These are phyloP conservation scores for Podospora australis DNA, from an alignment of 495 filamentous ascomycete genomes.

Conservation along the genomic window DNA sequence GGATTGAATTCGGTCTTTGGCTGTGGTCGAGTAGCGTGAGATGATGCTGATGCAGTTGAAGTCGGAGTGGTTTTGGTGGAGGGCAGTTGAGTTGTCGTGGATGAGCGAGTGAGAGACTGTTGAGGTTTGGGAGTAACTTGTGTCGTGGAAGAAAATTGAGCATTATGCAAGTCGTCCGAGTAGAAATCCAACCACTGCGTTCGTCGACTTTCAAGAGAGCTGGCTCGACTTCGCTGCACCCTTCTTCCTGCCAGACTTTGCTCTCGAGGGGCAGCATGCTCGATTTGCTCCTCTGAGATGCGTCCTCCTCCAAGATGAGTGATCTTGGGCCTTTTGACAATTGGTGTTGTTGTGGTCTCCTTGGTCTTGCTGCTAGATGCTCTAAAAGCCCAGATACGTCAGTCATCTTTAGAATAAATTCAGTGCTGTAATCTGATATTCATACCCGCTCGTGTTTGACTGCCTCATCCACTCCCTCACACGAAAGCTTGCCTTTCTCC, in stretches of 20 bases:
- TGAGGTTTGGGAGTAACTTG: neutral
- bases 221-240: slow-evolving; percentile 2
- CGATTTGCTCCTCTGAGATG: slow-evolving; percentile 9
- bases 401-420: neutral
- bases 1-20: neutral
- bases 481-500: slow-evolving; percentile 16
- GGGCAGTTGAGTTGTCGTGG: neutral
- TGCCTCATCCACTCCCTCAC: slow-evolving; percentile 26
- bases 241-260: neutral
- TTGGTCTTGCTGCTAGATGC: neutral
- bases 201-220: slow-evolving; percentile 20
- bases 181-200: slow-evolving; percentile 33
- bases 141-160: too few relatives aligned
- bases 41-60: neutral
- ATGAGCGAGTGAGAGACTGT: neutral
- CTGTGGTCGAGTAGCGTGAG: slow-evolving; percentile 2
- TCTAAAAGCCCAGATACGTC: neutral
- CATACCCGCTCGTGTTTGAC: slow-evolving; percentile 21
- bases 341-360: neutral
- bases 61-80: neutral
- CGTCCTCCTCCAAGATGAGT: slow-evolving; percentile 29
- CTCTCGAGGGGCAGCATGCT: slow-evolving; percentile 2
- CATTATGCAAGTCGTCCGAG: slow-evolving; percentile 3
- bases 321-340: slow-evolving; percentile 15
- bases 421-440: neutral